Evolutionary conservation across 2,329 filamentous ascomycete genomes (phyloP).

Genomic region (Botrytis squamosa): DNA sequence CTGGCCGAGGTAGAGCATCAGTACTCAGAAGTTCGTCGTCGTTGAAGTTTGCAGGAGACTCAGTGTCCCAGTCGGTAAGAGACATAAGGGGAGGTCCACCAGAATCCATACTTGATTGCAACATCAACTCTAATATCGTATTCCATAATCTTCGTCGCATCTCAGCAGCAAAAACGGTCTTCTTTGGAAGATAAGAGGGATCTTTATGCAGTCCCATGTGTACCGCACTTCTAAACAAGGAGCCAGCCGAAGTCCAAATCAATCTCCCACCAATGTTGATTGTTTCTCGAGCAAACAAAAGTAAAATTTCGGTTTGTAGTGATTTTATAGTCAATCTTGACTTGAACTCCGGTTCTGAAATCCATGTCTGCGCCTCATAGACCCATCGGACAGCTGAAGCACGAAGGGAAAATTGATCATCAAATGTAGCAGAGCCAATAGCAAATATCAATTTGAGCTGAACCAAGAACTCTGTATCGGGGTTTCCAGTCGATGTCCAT

Average conservation of each 20-base stretch:
- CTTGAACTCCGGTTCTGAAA: conserved; percentile 54
- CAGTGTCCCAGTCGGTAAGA: conserved; percentile 48
- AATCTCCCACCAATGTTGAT: conserved; percentile 46
- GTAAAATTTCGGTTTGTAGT: conserved; percentile 50
- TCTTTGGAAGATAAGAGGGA: conserved; percentile 43
- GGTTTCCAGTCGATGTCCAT: conserved; percentile 43
- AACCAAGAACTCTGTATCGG: conserved; percentile 49
- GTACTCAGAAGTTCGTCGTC: conserved; percentile 48
- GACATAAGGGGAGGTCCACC: conserved; percentile 48
- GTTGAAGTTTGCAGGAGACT: conserved; percentile 49
- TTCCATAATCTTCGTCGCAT: conserved; percentile 54
- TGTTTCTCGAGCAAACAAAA: conserved; percentile 46
- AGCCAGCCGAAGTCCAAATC: conserved; percentile 48
- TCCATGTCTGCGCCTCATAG: conserved; percentile 56
- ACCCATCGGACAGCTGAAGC: conserved; percentile 54
- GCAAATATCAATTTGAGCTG: conserved; percentile 59
- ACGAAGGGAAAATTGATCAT: conserved; percentile 51
- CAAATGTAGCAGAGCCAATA: conserved; percentile 52
- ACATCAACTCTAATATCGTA: conserved; percentile 49
- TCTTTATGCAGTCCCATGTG: conserved; percentile 54
- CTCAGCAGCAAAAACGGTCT: conserved; percentile 43
- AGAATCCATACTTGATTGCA: conserved; percentile 48
- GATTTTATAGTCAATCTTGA: conserved; percentile 48
- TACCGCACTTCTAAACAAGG: conserved; percentile 47
- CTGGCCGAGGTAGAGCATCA: conserved; percentile 39